Evolutionary conservation across 2,329 filamentous ascomycete genomes (phyloP), one percentile per base, ranked within the genome.

Genomic region (Teratosphaeria pseudoeucalypti): DNA sequence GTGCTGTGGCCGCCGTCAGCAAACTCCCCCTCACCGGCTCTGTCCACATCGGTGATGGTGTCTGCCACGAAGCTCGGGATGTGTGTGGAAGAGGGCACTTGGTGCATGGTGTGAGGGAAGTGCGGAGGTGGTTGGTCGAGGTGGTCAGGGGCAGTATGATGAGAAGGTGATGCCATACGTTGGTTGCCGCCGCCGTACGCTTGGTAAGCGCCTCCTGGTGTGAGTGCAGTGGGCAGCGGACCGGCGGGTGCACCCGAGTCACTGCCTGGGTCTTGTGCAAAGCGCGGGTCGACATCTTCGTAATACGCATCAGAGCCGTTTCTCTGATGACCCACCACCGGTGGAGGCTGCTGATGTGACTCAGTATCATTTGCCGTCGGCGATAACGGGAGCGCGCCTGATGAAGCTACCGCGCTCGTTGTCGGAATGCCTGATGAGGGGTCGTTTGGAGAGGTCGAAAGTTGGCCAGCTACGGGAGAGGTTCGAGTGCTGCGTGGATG

Each of bases 201-300:
- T 11, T 34, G n/a, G 60, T 60, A 57, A 14, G 32, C 54, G 6
- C 58, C 60, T 9, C 63, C 63, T 34, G 60, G 65, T 14, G 60
- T 67, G 54, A 63, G 55, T 34, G 63, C 54, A 56, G 60, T 43
- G 34, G 56, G 68, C 55, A 64, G 54, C 59, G 57, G 34, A 26
- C 14, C 37, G 34, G 39, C 49, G 56, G n/a, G 59, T 54, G 27
- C 34, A 19, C 62, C 63, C 32, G 58, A 61, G 27, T 65, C 59
- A 49, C 58, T 61, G 29, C 58, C 60, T 32, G 65, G 60, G 29
- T 76, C 74, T 59, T 84, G 81, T 37, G 85, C 88, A 69, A 96
- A 97, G 59, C 86, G 88, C 53, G 92, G 91, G 65, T 96, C 91
- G 12, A 96, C 85, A 72, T 97, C 92, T 79, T 97, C 94, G 70